phyloP scores from a whole-genome alignment of 495 filamentous ascomycete genomes.

The Talaromyces ruber region DNA sequence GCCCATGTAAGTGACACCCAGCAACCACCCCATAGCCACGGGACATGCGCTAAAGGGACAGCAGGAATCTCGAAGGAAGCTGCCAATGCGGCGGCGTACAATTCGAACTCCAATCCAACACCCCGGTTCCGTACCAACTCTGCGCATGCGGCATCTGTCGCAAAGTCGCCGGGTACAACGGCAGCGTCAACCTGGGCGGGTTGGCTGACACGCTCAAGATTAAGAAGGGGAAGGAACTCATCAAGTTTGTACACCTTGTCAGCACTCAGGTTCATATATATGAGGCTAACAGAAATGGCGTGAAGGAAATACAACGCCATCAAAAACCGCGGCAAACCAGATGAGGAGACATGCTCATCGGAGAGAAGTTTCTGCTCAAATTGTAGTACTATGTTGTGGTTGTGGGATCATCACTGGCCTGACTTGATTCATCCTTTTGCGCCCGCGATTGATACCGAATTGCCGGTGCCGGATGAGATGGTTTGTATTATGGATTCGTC shows the following conservation, averaged over 20 bases:
- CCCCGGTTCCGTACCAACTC: slow-evolving; percentile 47
- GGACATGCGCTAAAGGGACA: neutral
- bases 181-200: slow-evolving; percentile 44
- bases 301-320: slow-evolving; percentile 42
- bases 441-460: slow-evolving; percentile 45
- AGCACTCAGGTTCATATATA: neutral
- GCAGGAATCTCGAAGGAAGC: slow-evolving; percentile 44
- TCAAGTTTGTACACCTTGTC: slow-evolving; percentile 28
- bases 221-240: slow-evolving; percentile 36
- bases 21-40: neutral
- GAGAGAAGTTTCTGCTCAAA: slow-evolving; percentile 47
- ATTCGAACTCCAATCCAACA: slow-evolving; percentile 42
- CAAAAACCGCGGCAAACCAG: slow-evolving; percentile 38
- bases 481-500: slow-evolving; percentile 39
- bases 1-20: neutral
- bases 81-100: slow-evolving; percentile 46
- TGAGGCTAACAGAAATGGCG: neutral
- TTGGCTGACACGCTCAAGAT: slow-evolving; percentile 37
- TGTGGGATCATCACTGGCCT: slow-evolving; percentile 42
- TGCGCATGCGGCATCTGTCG: slow-evolving; percentile 51
- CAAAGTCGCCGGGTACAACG: slow-evolving; percentile 41
- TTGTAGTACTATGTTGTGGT: slow-evolving; percentile 43
- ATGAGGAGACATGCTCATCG: slow-evolving; percentile 32
- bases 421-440: slow-evolving; percentile 51
- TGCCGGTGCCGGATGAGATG: slow-evolving; percentile 45